These are phyloP conservation scores for Myxozyma geophila DNA, from an alignment of 805 yeast genomes.

Conservation along the genomic window DNA sequence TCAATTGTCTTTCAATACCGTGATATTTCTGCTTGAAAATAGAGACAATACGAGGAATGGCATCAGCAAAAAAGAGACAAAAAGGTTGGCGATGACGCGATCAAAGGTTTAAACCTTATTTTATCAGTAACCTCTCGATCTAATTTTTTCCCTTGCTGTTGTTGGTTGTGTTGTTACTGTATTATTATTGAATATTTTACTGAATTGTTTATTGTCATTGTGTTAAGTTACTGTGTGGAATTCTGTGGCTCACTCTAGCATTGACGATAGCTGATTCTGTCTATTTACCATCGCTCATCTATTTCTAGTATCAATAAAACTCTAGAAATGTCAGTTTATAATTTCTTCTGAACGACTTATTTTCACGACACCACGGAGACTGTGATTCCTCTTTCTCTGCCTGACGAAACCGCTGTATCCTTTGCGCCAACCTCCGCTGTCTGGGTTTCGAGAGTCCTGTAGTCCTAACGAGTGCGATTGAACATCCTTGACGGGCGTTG, in stretches of 20 bases:
- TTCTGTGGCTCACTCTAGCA: too few species aligned
- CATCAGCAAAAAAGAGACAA: neutral
- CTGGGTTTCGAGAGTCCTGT: neutral
- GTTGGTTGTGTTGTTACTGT: neutral
- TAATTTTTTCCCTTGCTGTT: neutral
- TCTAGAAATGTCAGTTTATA: too few species aligned
- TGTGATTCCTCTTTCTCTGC: neutral
- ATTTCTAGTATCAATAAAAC: too few species aligned
- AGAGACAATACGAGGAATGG: neutral
- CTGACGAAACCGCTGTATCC: neutral
- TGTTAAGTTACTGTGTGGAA: too few species aligned
- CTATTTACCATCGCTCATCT: too few species aligned
- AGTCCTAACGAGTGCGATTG: neutral
- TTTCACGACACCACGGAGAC: too few species aligned
- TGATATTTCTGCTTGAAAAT: too few species aligned
- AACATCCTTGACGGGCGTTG: neutral
- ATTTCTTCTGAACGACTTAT: too few species aligned
- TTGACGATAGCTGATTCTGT: too few species aligned
- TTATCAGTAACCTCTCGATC: neutral
- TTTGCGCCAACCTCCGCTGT: neutral
- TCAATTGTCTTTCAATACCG: too few species aligned
- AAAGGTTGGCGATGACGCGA: slow-evolving; percentile 9
- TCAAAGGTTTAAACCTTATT: slow-evolving; percentile 3
- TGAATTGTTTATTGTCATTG: too few species aligned
- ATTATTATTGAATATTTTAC: too few species aligned